Evolutionary conservation across 495 filamentous ascomycete genomes (phyloP).

Genomic region (Neurospora pannonica): DNA sequence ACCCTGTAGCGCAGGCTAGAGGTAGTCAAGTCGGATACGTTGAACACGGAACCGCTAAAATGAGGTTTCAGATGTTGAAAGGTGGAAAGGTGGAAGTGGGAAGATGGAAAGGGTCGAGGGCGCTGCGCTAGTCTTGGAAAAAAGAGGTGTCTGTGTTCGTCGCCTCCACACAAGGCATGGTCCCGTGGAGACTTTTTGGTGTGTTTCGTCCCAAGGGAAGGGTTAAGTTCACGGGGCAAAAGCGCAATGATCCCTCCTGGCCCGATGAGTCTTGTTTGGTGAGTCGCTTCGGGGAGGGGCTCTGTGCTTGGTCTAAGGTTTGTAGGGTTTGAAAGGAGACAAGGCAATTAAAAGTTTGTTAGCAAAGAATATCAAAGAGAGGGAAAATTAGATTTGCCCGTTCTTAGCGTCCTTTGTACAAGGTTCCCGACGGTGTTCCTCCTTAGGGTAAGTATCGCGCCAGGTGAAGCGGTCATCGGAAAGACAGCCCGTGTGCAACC

Average conservation of each 20-base stretch:
- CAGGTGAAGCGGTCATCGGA: background rate
- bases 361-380: background rate
- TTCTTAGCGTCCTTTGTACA: background rate
- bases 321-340: background rate
- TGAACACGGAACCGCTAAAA: background rate
- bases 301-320: background rate
- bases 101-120: background rate
- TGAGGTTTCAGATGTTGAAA: background rate
- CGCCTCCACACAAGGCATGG: background rate
- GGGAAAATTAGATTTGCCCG: background rate
- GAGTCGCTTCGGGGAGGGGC: background rate
- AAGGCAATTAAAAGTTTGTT: background rate
- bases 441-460: background rate
- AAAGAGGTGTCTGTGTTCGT: background rate
- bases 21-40: background rate
- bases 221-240: background rate
- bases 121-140: background rate
- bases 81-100: background rate
- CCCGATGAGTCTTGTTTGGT: background rate
- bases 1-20: background rate
- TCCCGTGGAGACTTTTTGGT: background rate
- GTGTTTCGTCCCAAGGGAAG: background rate
- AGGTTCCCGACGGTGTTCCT: background rate
- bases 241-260: background rate
- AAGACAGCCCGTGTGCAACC: background rate